Evolutionary conservation across 176 grass and related monocot genomes (phyloP), one percentile per base, ranked within the genome.

Genomic region (Puccinellia tenuiflora): DNA sequence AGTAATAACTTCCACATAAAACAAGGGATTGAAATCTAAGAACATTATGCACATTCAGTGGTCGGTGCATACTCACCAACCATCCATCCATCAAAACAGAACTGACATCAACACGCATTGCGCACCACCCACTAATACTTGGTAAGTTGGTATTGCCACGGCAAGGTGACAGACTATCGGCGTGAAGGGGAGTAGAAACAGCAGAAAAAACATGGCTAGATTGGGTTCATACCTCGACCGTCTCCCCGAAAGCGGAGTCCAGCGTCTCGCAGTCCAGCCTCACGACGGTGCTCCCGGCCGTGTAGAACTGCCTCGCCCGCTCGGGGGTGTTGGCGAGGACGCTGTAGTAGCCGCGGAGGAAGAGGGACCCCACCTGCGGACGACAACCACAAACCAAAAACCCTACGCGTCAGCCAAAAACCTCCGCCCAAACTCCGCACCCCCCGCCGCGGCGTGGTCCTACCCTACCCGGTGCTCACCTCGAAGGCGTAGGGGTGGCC

Each of bases 351-450:
- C 90, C 76, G 25, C 65, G 33, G 9, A 91, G 53, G 76, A 91
- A 94, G 77, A 81, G 82, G 68, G 92, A 86, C 29, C 92, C 86
- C 67, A 91, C 80, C 92, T 94, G 86, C 80, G 39, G 43, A 40
- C 38, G 20, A 16, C 21, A 61, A 54, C 30, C 26, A 39, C 6
- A 25, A 67, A 16, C 31, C n/a, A n/a, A 47, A 80, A 72, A 5
- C 20, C 78, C 62, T 13, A 74, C 68, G 55, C 68, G 42, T 75
- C 78, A 68, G 68, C 22, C 60, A 18, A 52, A 89, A 89, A 69
- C 56, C 64, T 24, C 38, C 35, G 68, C 33, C 28, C 6, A 10
- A 39, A 1, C 39, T 9, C 7, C 7, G 39, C 39, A 7, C 39
- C 1, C 35, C 31, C 4, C 31, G 35, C 20, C 35, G 12, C 20